Base-by-base conservation (phyloP, 169 alveolate species). In the Plasmodium fragile region DNA sequence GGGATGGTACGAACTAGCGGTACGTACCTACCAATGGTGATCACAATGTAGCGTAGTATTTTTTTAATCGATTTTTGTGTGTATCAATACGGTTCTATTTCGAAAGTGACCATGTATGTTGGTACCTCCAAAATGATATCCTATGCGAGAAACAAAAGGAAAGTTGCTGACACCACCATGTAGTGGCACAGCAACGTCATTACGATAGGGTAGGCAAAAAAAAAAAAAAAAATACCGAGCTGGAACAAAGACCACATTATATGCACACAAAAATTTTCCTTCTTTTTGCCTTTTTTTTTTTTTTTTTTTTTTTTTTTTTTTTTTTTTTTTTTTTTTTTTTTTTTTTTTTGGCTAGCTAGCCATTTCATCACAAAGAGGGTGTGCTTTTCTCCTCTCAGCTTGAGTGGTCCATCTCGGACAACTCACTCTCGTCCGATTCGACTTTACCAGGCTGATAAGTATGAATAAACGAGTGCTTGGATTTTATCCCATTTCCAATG, bases 361-460 rank as follows among this genome's bases (percentile, higher is more conserved):
- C 65, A 77, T 41, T 6, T 78, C 30, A 1, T 6, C 32, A 3
- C 7, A 78, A 18, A 1, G 75, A 6, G 30, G 36, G 59, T 1
- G 82, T 32, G 41, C 30, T 75, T 4, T 11, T 13, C 55, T 32
- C 28, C 4, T 59, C 4, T 59, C 72, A 81, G 45, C 69, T 32
- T 59, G 77, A 73, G 65, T 84, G 83, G 70, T 84, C 93, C 25
- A 39, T 36, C 70, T 84, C 93, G 3, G 93, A 84, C 25, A 84
- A 34, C 65, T 84, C 93, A 75, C 93, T 84, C 53, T 84, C 59
- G 45, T 84, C 93, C n/a, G 93, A 84, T 10, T 84, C 65, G 36
- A 84, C 13, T 73, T 75, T 72, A 6, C 78, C 85, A 32, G 93
- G 93, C 30, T 73, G 85, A 41, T 84, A 84, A 1, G 93, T 73